A percentile compares a stretch with the other conserved stretches of the same genome.
Evolutionary conservation across 2,329 filamentous ascomycete species (phyloP).

Genomic region (Neonectria faginata): DNA sequence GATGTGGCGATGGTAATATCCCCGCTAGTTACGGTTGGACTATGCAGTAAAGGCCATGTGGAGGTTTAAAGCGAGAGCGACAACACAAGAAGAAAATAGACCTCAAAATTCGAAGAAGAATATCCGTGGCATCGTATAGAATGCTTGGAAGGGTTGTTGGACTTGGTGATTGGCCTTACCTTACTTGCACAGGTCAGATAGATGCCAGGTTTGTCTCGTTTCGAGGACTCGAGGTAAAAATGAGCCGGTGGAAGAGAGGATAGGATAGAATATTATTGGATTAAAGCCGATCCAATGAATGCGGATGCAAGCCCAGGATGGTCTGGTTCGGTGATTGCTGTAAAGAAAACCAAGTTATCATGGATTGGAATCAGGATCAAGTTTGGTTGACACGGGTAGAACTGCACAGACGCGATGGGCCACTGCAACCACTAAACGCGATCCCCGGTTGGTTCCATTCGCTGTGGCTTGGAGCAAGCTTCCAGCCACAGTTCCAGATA

Average conservation of each 20-base stretch:
- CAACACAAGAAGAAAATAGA: too few relatives aligned
- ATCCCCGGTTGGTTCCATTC: background rate
- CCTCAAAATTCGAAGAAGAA: too few relatives aligned
- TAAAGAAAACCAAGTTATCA: background rate
- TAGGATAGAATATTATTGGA: background rate
- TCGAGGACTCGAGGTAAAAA: background rate
- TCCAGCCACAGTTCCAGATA: slow-evolving; percentile 37
- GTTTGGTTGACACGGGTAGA: slow-evolving; percentile 14
- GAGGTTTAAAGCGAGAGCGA: background rate
- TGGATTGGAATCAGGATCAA: slow-evolving; percentile 4
- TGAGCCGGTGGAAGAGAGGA: background rate
- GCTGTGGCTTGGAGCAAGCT: slow-evolving; percentile 36
- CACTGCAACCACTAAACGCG: slow-evolving; percentile 49
- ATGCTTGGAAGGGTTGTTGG: background rate
- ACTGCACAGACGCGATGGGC: slow-evolving; percentile 21
- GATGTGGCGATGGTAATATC: background rate
- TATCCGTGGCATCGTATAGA: background rate
- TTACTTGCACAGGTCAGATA: background rate
- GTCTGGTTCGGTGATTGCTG: background rate
- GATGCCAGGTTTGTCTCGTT: background rate
- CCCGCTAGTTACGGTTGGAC: background rate
- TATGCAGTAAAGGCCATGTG: background rate
- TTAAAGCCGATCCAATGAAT: background rate
- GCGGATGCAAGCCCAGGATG: background rate
- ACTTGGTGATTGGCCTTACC: slow-evolving; percentile 11